Evolutionary conservation across 2,329 filamentous ascomycete genomes (phyloP).

Genomic region (Aureobasidium sp.): DNA sequence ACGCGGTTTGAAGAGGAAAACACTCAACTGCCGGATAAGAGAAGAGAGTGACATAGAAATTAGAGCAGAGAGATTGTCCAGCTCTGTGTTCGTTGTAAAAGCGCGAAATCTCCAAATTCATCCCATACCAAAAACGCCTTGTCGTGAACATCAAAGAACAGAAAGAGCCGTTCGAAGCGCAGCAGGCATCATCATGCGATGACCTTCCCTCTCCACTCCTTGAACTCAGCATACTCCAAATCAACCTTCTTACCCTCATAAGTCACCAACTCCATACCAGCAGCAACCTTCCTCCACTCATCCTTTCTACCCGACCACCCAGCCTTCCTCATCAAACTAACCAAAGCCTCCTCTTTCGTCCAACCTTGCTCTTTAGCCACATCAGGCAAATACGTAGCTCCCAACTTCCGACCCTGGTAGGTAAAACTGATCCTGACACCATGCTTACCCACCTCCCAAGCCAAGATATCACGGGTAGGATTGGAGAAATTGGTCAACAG

Average conservation of each 20-base stretch:
- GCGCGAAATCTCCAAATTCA: not conserved
- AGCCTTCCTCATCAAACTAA: constrained; percentile 88
- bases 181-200: too few relatives aligned
- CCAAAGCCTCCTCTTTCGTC: constrained; percentile 84
- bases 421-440: constrained; percentile 80
- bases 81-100: too few relatives aligned
- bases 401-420: constrained; percentile 62
- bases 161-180: too few relatives aligned
- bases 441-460: constrained; percentile 82
- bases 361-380: constrained; percentile 89
- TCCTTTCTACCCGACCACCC: constrained; percentile 66
- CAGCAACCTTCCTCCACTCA: constrained; percentile 64
- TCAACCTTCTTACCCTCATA: constrained; percentile 80
- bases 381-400: constrained; percentile 86
- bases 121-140: not conserved
- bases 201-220: constrained; percentile 56
- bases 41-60: not conserved
- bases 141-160: not conserved
- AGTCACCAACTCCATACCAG: constrained; percentile 66
- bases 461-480: constrained; percentile 54
- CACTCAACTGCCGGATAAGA: not conserved
- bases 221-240: constrained; percentile 65
- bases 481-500: constrained; percentile 59
- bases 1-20: not conserved
- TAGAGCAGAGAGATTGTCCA: too few relatives aligned